A percentile compares a stretch with the other conserved stretches of the same genome.
These are phyloP conservation scores for Dendrobium huoshanense DNA, from an alignment of 106 monocot genomes.

Conservation along the genomic window DNA sequence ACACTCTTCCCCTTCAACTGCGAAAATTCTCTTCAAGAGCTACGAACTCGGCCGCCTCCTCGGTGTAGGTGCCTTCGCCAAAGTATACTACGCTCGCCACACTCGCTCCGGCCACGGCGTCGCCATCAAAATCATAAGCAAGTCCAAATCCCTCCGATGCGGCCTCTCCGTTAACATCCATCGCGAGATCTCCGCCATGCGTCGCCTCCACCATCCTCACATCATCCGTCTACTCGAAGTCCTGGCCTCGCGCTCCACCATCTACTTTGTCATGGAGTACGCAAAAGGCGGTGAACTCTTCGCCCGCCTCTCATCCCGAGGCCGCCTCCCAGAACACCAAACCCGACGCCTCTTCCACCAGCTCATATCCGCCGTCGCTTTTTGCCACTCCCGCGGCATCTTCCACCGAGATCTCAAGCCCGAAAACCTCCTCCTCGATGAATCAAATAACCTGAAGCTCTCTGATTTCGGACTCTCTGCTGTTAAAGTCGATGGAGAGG, in stretches of 20 bases:
- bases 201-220: slow-evolving; percentile 35
- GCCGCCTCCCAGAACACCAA: slow-evolving; percentile 18
- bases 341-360: slow-evolving; percentile 26
- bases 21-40: slow-evolving; percentile 12
- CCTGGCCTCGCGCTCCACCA: slow-evolving; percentile 25
- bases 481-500: not conserved
- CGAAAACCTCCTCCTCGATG: slow-evolving; percentile 13
- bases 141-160: not conserved
- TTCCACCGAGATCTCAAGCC: slow-evolving; percentile 18
- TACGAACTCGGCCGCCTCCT: slow-evolving; percentile 24
- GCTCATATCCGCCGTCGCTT: slow-evolving; percentile 20
- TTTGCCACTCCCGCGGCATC: slow-evolving; percentile 13
- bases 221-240: slow-evolving; percentile 29
- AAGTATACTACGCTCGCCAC: slow-evolving; percentile 26
- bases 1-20: not conserved
- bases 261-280: slow-evolving; percentile 33
- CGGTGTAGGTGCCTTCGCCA: slow-evolving; percentile 20
- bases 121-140: slow-evolving; percentile 26
- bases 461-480: slow-evolving; percentile 14
- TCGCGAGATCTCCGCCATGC: slow-evolving; percentile 28
- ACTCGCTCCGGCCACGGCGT: slow-evolving; percentile 25
- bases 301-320: slow-evolving; percentile 7
- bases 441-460: slow-evolving; percentile 7
- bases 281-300: slow-evolving; percentile 34
- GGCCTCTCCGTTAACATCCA: slow-evolving; percentile 15